Base-by-base conservation (phyloP, 345 rosid species). In the Xanthoceras sorbifolium region DNA sequence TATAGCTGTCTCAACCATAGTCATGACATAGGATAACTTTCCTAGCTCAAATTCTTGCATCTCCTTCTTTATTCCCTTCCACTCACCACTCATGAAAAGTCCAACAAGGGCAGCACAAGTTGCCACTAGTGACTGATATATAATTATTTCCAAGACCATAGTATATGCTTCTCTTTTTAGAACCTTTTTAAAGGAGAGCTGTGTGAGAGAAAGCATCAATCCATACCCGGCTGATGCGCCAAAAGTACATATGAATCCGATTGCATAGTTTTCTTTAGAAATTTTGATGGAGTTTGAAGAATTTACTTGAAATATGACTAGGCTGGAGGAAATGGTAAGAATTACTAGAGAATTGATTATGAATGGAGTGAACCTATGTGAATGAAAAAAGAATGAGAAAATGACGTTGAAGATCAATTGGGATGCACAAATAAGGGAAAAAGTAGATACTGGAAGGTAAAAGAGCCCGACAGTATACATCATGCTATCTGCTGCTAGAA, bases 401-500 rank as follows among this genome's bases (percentile, higher is more conserved):
- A 81, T 55, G 26, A 84, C 80, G 59, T 77, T 85, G 84, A 92
- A 89, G 72, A 82, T 88, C 75, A 85, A 26, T 17, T 87, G 91
- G 14, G 90, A 82, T 34, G 89, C 87, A 73, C 87, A 79, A 22
- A 89, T 74, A 14, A 89, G 79, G 7, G 89, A 82, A 72, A 23
- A 86, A 4, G 92, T 89, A 9, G 91, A 88, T 12, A 89, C 87
- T 0, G 92, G 97, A 73, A 90, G 85, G 80, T 86, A 81, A 9
- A 71, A 77, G 18, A 89, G 75, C 31, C 91, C 91, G 4, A 77
- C 62, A 12, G 89, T 87, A 67, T 82, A 86, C 17, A 86, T 31
- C 52, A 79, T 78, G 31, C 79, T 75, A 10, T 25, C 36, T 48
- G 69, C 76, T 38, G 85, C 89, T 14, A 52, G 1, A 32, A 80